Conservation (phyloP, 805 yeast genomes). For the Kodamaea sagamina region DNA sequence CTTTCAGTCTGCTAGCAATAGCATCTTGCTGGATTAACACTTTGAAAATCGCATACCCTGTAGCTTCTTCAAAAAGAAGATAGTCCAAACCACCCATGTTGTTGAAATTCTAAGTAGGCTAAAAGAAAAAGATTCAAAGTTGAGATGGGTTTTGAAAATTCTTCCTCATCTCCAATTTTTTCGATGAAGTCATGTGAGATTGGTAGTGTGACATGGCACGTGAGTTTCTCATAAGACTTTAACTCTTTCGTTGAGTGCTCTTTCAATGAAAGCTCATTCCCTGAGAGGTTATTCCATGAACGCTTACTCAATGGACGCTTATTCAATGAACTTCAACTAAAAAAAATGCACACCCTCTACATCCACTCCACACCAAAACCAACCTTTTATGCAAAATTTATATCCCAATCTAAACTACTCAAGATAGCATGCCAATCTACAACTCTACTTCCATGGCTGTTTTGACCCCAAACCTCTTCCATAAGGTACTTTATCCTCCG, state of each 20-base stretch:
- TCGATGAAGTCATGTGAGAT: conserved; percentile 8
- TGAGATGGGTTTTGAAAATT: conserved; percentile 15
- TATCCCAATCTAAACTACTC: conserved; percentile 70
- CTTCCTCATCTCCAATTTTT: conserved; percentile 19
- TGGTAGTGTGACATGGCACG: no score
- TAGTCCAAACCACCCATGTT: conserved; percentile 58
- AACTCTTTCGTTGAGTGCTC: no score
- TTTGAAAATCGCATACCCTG: conserved; percentile 96
- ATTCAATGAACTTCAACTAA: no score
- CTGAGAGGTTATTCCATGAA: no score
- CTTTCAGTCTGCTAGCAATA: conserved; percentile 86
- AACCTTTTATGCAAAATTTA: conserved; percentile 69
- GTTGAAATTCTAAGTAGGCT: conserved; percentile 2
- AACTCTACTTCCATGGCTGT: conserved; percentile 55
- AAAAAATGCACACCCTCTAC: no score
- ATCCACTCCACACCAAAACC: no score
- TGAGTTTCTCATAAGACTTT: no score
- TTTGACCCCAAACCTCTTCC: conserved; percentile 50
- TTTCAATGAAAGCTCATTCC: no score
- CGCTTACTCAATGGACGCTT: no score
- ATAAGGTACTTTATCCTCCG: conserved; percentile 45
- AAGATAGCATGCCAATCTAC: conserved; percentile 76
- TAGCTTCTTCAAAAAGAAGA: conserved; percentile 95
- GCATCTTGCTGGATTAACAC: conserved; percentile 93
- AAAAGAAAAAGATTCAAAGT: conserved; percentile 8